Conservation (phyloP, 2,329 filamentous ascomycete genomes). For the Trichoderma brevicompactum region DNA sequence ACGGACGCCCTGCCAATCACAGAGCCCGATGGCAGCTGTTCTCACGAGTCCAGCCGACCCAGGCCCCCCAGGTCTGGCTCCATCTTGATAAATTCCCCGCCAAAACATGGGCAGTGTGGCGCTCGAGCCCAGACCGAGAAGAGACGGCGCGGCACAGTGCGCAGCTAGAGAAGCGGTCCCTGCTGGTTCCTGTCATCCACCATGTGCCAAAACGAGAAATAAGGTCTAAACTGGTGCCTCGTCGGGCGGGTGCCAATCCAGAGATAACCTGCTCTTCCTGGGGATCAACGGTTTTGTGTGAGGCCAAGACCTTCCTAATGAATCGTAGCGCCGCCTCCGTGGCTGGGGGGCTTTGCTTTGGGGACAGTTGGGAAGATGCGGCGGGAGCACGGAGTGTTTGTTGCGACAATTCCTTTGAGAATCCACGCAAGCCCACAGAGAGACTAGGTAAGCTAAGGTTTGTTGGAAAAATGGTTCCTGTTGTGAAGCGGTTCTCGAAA, state of each 20-base stretch:
- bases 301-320: conserved; percentile 27
- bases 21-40: background rate
- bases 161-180: conserved; percentile 1
- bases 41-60: conserved; percentile 18
- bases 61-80: background rate
- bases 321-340: conserved; percentile 9
- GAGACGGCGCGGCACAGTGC: conserved; percentile 27
- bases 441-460: background rate
- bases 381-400: conserved; percentile 10
- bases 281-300: conserved; percentile 13
- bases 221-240: too few species aligned
- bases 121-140: conserved; percentile 25
- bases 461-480: background rate
- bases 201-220: conserved; percentile 29
- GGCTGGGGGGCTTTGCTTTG: conserved; percentile 7
- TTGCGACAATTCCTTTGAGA: conserved; percentile 3
- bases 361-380: conserved; percentile 14
- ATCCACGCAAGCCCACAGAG: conserved; percentile 1
- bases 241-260: conserved; percentile 18
- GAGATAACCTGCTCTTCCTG: conserved; percentile 19
- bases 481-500: background rate
- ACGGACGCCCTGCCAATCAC: conserved; percentile 19
- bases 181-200: conserved; percentile 28
- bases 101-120: conserved; percentile 22
- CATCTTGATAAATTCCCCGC: conserved; percentile 20